These are phyloP conservation scores for Telopea speciosissima DNA, from an alignment of 177 flowering plant species.

Conservation along the genomic window DNA sequence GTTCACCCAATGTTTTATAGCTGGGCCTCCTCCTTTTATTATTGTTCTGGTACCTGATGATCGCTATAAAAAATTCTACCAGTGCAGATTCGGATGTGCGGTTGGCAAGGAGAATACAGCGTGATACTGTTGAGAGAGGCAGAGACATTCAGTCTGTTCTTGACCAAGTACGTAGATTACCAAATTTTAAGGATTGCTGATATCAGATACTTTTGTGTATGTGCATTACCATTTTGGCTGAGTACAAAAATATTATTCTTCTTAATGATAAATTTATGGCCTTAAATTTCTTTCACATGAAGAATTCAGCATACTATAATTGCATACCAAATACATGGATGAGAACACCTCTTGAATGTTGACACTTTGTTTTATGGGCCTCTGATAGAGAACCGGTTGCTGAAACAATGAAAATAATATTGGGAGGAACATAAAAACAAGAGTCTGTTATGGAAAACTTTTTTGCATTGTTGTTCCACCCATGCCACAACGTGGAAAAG, in stretches of 20 bases:
- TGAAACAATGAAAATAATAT: background rate
- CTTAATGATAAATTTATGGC: too few species aligned
- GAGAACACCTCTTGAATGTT: background rate
- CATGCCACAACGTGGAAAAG: background rate
- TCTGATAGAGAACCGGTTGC: background rate
- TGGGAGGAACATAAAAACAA: background rate
- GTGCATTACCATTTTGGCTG: background rate
- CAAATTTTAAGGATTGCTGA: background rate
- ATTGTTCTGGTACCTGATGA: background rate
- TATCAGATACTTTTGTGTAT: background rate
- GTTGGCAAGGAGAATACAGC: conserved; percentile 91
- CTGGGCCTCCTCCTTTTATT: background rate
- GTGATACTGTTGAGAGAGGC: conserved; percentile 95
- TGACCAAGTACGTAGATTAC: conserved; percentile 52
- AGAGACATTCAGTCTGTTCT: conserved; percentile 86
- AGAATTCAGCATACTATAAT: background rate
- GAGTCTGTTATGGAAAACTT: background rate
- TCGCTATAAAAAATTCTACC: conserved; percentile 3
- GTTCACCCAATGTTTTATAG: background rate
- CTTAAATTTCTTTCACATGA: too few species aligned
- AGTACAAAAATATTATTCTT: background rate
- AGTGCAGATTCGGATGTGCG: conserved; percentile 91
- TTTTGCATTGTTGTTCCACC: background rate
- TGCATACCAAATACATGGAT: background rate
- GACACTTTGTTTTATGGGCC: background rate